phyloP scores from a whole-genome alignment of 2,329 filamentous ascomycete species.

The Akanthomyces lecanii region DNA sequence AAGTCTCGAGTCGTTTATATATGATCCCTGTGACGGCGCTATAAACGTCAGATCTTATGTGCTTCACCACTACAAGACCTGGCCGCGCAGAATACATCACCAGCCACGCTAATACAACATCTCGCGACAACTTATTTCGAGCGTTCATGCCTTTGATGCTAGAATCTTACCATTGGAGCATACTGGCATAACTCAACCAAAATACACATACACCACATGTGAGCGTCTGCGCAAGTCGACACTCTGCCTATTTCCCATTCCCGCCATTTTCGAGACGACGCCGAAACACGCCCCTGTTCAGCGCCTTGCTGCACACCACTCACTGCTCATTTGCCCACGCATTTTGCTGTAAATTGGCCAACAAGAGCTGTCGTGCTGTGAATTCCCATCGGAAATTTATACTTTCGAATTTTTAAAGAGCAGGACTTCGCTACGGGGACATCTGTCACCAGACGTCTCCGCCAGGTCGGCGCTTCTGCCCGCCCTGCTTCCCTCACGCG shows the following conservation, averaged over 20 bases:
- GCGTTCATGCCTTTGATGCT: constrained; percentile 5
- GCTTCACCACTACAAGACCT: constrained; percentile 4
- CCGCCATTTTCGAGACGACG: constrained; percentile 16
- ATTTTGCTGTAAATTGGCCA: not conserved
- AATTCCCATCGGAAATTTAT: constrained; percentile 8
- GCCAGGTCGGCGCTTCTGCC: constrained; percentile 12
- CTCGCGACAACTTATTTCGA: not conserved
- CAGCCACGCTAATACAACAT: not conserved
- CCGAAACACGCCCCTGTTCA: constrained; percentile 17
- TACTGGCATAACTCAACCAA: not conserved
- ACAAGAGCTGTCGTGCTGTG: not conserved
- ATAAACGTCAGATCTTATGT: constrained; percentile 19
- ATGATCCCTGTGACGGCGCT: constrained; percentile 14
- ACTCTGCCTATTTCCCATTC: constrained; percentile 4
- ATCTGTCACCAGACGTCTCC: not conserved
- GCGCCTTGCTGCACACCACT: constrained; percentile 11
- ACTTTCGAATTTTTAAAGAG: constrained; percentile 8
- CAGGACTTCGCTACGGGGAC: not conserved
- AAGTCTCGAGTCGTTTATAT: constrained; percentile 17
- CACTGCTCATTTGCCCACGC: not conserved
- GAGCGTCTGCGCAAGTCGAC: constrained; percentile 7
- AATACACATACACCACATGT: not conserved
- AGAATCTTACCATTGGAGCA: constrained; percentile 4
- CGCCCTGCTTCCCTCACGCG: constrained; percentile 6
- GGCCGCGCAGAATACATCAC: not conserved